Evolutionary conservation across 768 basidiomycete genomes (phyloP), one percentile per base, ranked within the genome.

Genomic region (Mycena chlorophos): DNA sequence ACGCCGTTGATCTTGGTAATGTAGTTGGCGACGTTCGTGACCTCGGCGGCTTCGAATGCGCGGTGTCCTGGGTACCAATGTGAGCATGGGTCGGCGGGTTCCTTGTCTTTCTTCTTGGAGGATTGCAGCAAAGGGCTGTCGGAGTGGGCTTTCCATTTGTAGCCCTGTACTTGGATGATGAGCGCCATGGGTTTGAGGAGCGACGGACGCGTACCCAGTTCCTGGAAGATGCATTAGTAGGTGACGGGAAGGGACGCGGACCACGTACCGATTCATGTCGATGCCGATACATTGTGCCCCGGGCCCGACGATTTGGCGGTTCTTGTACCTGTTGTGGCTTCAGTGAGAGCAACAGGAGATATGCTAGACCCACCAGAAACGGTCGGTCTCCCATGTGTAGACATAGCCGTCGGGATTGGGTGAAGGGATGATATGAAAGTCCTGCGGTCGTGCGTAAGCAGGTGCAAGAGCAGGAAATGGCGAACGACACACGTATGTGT

Each of bases 11-110:
- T 69, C 5, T 75, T 75, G 19, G 74, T 73, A 51, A 90, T 73
- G 67, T 83, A 90, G 63, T 86, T 84, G 3, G 87, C 86, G 54
- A 94, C 79, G 56, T 83, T 87, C 69, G 84, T 84, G 17, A 86
- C 84, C 68, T 94, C 91, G 2, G 83, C 80, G 0, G 90, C 80
- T 66, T 93, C 82, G 70, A 93, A 94, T 0, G 90, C 75, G 6
- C 83, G 78, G 34, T 76, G 72, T 14, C 92, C 92, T 0, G 90
- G 87, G 64, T 85, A 94, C 78, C 86, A 86, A 47, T 88, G 82
- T 4, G 84, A 83, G 66, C 92, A 94, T 0, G 87, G 80, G 61
- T 85, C 78, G 3, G 69, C 67, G 1, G 68, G 70, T 34, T 34
- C 52, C 60, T 49, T 52, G 16, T 60, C 46, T 29, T 69, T 67